Conservation (phyloP, 257 asterid species). For the Handroanthus guayacan region DNA sequence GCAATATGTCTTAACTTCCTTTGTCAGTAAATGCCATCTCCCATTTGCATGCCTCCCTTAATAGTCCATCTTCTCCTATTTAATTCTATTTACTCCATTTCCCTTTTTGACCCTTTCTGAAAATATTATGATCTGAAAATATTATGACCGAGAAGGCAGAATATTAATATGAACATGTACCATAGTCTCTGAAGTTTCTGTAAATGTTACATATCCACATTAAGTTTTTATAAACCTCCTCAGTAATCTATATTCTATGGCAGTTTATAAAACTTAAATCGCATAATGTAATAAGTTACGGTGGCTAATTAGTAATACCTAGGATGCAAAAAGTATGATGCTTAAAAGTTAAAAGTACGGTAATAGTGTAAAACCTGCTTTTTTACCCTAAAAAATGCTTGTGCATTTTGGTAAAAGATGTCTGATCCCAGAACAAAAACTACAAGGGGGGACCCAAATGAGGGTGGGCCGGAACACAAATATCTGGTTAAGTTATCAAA, state of each 20-base stretch:
- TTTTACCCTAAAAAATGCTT: background rate
- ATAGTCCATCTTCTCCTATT: slow-evolving; percentile 37
- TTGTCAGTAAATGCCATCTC: slow-evolving; percentile 33
- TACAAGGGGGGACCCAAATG: slow-evolving; percentile 27
- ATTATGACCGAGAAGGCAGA: background rate
- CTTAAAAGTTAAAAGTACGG: background rate
- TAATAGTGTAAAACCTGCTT: background rate
- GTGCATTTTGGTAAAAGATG: slow-evolving; percentile 22
- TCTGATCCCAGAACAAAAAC: slow-evolving; percentile 11
- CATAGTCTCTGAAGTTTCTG: background rate
- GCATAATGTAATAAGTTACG: background rate
- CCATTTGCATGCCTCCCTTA: slow-evolving; percentile 8
- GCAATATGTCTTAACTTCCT: slow-evolving; percentile 36
- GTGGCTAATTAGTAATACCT: background rate
- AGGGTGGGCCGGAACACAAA: background rate
- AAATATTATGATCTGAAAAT: background rate
- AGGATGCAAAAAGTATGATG: background rate
- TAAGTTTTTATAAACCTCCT: too few species aligned
- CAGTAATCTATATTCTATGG: background rate
- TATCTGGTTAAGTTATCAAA: background rate
- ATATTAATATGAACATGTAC: background rate
- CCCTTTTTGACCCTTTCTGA: background rate
- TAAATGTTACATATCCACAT: background rate
- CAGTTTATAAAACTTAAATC: background rate
- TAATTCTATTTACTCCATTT: slow-evolving; percentile 35